phyloP scores from a whole-genome alignment of 2,329 filamentous ascomycete species.

The Alternaria sp. region DNA sequence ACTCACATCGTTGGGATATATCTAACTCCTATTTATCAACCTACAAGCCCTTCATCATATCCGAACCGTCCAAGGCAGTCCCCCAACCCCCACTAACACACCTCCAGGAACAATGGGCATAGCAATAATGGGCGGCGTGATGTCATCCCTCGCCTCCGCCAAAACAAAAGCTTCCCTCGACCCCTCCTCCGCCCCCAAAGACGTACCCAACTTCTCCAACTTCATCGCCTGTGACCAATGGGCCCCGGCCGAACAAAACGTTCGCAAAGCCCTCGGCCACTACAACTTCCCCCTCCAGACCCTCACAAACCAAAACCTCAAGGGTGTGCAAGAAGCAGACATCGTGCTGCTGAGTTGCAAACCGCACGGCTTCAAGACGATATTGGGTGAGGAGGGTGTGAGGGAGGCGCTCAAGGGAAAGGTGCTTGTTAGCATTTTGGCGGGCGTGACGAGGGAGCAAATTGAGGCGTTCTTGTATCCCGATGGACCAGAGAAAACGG shows the following conservation, averaged over 20 bases:
- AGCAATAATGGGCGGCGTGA: conserved; percentile 81
- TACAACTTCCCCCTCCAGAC: conserved; percentile 71
- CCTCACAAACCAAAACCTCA: conserved; percentile 75
- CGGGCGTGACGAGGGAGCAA: conserved; percentile 75
- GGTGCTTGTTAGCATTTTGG: conserved; percentile 81
- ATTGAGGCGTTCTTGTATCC: conserved; percentile 71
- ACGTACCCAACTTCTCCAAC: conserved; percentile 64
- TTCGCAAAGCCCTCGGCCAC: conserved; percentile 70
- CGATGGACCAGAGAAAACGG: conserved; percentile 56
- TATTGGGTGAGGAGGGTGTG: conserved; percentile 74
- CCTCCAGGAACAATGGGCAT: conserved; percentile 80
- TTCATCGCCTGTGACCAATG: conserved; percentile 85
- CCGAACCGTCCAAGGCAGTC: background rate
- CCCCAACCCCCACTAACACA: background rate
- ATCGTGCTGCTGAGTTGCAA: conserved; percentile 83
- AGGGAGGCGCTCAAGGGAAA: conserved; percentile 77
- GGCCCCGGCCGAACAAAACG: conserved; percentile 71
- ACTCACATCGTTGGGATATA: no score
- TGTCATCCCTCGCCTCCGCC: conserved; percentile 69
- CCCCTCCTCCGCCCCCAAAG: conserved; percentile 51
- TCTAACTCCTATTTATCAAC: background rate
- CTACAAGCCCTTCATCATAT: background rate
- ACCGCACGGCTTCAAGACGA: conserved; percentile 73
- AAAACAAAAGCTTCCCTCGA: conserved; percentile 49
- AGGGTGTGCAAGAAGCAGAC: conserved; percentile 72